Evolutionary conservation across 805 yeast genomes (phyloP).

Genomic region (Limtongia smithiae): DNA sequence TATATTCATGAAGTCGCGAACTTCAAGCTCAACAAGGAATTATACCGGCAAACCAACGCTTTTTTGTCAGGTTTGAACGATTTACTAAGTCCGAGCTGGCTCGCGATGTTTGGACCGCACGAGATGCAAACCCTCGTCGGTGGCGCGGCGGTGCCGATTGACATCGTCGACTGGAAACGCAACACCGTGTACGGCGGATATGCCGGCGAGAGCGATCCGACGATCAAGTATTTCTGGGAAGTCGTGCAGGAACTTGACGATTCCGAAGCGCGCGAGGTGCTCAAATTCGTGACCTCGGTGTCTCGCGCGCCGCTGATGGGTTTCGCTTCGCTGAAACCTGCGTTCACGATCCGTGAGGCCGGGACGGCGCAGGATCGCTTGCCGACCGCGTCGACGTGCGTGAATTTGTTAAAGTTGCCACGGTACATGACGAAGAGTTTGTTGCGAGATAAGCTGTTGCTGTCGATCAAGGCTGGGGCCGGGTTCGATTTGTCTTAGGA

Average conservation of each 20-base stretch:
- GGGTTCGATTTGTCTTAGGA: constrained; percentile 76
- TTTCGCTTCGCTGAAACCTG: constrained; percentile 67
- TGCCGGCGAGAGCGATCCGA: constrained; percentile 47
- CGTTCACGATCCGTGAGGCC: constrained; percentile 71
- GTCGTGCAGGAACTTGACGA: constrained; percentile 64
- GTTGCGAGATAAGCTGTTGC: constrained; percentile 62
- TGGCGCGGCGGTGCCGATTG: constrained; percentile 69
- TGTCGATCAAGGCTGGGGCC: constrained; percentile 76
- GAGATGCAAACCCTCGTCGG: constrained; percentile 83
- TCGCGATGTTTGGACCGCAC: constrained; percentile 75
- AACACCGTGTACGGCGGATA: constrained; percentile 65
- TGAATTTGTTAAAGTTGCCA: constrained; percentile 80
- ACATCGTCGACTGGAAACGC: constrained; percentile 61
- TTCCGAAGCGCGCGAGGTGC: constrained; percentile 55
- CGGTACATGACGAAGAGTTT: constrained; percentile 62
- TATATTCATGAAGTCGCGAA: constrained; percentile 76
- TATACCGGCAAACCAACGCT: constrained; percentile 55
- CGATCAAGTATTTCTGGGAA: constrained; percentile 69
- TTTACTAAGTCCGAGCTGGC: constrained; percentile 70
- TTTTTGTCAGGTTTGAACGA: constrained; percentile 69
- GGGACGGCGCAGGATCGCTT: constrained; percentile 56
- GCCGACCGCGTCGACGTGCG: constrained; percentile 94
- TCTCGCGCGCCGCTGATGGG: constrained; percentile 90
- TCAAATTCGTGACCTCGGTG: constrained; percentile 89
- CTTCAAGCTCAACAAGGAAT: constrained; percentile 65